A percentile compares a stretch with the other conserved stretches of the same genome.
phyloP scores from a whole-genome alignment of 2,329 filamentous ascomycete genomes.

The Trichophyton schoenleinii region DNA sequence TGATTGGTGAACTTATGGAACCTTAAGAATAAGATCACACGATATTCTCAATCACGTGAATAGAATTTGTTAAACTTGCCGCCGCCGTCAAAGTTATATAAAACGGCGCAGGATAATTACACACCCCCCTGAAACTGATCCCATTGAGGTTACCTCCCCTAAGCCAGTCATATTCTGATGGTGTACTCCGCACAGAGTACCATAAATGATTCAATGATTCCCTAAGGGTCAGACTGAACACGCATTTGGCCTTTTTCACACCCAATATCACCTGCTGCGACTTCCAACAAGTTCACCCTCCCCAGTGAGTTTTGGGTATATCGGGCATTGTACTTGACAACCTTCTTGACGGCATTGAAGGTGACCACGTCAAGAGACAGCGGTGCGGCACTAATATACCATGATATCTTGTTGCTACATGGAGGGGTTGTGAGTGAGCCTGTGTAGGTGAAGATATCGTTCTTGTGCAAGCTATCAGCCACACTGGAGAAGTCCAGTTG shows the following conservation, averaged over 20 bases:
- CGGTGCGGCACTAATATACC: slow-evolving; percentile 38
- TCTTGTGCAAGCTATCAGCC: neutral
- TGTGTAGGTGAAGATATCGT: slow-evolving; percentile 29
- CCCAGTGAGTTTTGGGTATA: slow-evolving; percentile 8
- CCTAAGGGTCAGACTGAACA: neutral
- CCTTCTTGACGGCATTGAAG: slow-evolving; percentile 39
- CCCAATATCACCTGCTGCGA: neutral
- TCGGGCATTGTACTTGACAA: slow-evolving; percentile 23
- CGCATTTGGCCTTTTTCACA: neutral
- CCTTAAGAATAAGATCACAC: too few species aligned
- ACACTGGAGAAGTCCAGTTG: neutral
- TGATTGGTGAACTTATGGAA: too few species aligned
- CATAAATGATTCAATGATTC: neutral
- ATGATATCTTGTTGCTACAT: slow-evolving; percentile 46
- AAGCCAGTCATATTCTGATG: too few species aligned
- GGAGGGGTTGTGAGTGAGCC: slow-evolving; percentile 53
- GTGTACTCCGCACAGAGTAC: too few species aligned
- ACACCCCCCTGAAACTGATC: too few species aligned
- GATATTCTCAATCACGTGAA: too few species aligned
- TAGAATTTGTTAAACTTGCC: too few species aligned
- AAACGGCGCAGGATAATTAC: too few species aligned
- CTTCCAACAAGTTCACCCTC: neutral
- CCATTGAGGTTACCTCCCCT: too few species aligned
- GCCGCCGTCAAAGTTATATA: too few species aligned
- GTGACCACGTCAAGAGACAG: slow-evolving; percentile 36